These are phyloP conservation scores for Delonix regia DNA, from an alignment of 306 rosid species.

Conservation along the genomic window DNA sequence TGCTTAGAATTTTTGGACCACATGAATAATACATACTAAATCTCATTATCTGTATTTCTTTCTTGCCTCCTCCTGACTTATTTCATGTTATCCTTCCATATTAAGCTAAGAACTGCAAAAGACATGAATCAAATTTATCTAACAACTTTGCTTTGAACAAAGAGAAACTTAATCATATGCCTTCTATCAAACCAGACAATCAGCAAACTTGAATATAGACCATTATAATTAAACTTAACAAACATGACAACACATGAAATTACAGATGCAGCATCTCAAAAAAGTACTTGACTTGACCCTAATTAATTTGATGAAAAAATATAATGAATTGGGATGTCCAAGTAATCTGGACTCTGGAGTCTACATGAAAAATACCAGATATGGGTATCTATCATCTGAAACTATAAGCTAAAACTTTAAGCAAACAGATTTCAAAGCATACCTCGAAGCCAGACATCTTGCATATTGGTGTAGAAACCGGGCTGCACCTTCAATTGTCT, in stretches of 20 bases:
- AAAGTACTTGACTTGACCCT: background rate
- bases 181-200: background rate
- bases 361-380: background rate
- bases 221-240: background rate
- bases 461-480: slow-evolving; percentile 56
- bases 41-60: background rate
- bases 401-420: background rate
- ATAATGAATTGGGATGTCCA: background rate
- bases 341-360: background rate
- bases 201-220: background rate
- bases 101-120: background rate
- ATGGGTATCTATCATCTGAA: background rate
- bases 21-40: background rate
- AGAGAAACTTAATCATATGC: background rate
- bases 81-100: background rate
- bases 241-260: background rate
- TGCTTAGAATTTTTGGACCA: background rate
- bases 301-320: background rate
- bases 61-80: background rate
- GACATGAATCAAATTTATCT: background rate
- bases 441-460: slow-evolving; percentile 63
- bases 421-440: slow-evolving; percentile 33
- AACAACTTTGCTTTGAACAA: background rate
- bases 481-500: slow-evolving; percentile 79
- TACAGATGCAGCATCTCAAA: background rate